Evolutionary conservation across 768 basidiomycete genomes (phyloP).

Genomic region (Podaxis pistillaris): DNA sequence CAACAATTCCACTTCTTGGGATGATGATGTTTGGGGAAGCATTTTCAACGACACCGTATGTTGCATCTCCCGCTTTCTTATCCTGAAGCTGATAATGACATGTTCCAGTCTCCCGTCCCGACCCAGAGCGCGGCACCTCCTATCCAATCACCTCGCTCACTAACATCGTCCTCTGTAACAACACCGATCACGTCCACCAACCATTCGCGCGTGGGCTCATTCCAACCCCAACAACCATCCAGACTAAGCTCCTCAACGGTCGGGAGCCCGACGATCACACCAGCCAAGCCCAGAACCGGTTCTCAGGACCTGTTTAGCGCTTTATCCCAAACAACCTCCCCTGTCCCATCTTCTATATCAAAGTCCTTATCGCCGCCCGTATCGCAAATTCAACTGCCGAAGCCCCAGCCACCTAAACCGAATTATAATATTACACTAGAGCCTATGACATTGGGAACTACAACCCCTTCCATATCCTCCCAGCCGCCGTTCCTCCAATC

Average conservation of each 20-base stretch:
- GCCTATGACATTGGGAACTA: constrained; percentile 14
- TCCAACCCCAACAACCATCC: constrained; percentile 35
- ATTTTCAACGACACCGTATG: constrained; percentile 51
- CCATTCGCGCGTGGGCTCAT: constrained; percentile 20
- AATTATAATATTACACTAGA: constrained; percentile 30
- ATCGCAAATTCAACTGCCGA: constrained; percentile 20
- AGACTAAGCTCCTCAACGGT: constrained; percentile 39
- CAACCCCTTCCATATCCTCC: constrained; percentile 14
- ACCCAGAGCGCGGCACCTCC: constrained; percentile 13
- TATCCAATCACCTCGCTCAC: constrained; percentile 3
- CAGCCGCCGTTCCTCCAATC: constrained; percentile 14
- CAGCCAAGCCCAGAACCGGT: constrained; percentile 2
- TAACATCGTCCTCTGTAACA: constrained; percentile 21
- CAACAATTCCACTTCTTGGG: constrained; percentile 53
- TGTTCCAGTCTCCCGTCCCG: constrained; percentile 1
- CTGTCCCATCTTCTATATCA: not conserved
- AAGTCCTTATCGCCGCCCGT: constrained; percentile 11
- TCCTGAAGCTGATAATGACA: not conserved
- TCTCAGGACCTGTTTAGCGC: constrained; percentile 2
- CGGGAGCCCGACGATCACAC: constrained; percentile 20
- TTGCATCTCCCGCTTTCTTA: constrained; percentile 22
- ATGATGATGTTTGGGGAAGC: constrained; percentile 84
- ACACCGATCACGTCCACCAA: constrained; percentile 14
- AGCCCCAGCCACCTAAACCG: constrained; percentile 21
- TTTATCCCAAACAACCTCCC: constrained; percentile 6